These are phyloP conservation scores for Dissoconium aciculare DNA, from an alignment of 2,329 filamentous ascomycete genomes.

Conservation along the genomic window DNA sequence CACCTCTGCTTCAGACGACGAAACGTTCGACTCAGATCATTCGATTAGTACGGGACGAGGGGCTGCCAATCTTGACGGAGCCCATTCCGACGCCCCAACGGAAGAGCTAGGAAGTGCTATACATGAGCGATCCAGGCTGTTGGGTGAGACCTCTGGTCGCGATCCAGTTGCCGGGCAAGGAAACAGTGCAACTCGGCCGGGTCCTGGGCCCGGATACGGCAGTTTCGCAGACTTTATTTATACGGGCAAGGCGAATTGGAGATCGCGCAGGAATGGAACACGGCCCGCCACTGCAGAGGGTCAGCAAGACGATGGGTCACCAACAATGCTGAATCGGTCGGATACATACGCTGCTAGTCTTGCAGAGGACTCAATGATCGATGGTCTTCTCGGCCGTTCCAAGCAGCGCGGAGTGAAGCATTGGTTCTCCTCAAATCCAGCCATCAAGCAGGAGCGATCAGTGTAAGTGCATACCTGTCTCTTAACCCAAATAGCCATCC, in stretches of 20 bases:
- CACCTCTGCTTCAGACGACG: too few relatives aligned
- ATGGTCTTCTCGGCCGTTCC: conserved; percentile 28
- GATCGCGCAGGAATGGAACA: conserved; percentile 28
- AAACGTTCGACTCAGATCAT: too few relatives aligned
- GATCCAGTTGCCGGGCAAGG: too few relatives aligned
- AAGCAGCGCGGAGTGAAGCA: conserved; percentile 61
- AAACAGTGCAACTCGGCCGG: too few relatives aligned
- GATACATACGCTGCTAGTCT: conserved; percentile 18
- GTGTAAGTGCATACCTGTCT: conserved; percentile 53
- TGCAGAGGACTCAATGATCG: conserved; percentile 29
- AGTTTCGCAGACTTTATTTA: conserved; percentile 21
- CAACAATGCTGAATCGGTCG: conserved; percentile 1
- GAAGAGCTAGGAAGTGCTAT: too few relatives aligned
- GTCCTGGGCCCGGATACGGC: conserved; percentile 38
- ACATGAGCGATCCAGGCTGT: too few relatives aligned
- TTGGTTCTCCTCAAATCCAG: conserved; percentile 55
- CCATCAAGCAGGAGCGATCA: conserved; percentile 54
- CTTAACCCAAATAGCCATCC: too few relatives aligned
- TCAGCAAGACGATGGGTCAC: conserved; percentile 11
- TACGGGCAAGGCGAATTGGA: conserved; percentile 13
- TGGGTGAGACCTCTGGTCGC: too few relatives aligned
- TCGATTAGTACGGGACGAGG: too few relatives aligned
- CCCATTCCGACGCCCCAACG: too few relatives aligned
- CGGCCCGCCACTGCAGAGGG: too few relatives aligned
- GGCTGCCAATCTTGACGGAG: too few relatives aligned